Evolutionary conservation across 495 filamentous ascomycete species (phyloP), one percentile per base, ranked within the genome.

Genomic region (Podospora pseudopauciseta): DNA sequence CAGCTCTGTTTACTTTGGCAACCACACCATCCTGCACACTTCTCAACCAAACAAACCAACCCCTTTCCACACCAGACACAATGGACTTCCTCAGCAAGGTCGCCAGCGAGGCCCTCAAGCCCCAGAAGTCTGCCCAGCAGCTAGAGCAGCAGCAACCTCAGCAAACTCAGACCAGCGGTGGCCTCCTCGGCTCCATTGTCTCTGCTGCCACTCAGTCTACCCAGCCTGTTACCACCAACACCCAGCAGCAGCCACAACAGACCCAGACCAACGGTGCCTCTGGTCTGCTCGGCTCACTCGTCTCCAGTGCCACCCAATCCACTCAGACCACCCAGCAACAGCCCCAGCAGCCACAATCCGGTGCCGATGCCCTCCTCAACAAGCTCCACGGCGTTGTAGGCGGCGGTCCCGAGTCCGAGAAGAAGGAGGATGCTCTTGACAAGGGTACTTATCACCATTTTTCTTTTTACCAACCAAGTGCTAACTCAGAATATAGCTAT

Each of bases 401-500:
- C 28, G 90, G 90, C 56, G 89, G 90, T 44, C 80, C 75, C 60
- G 80, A 86, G 72, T 84, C 86, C 72, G 90, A 92, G 84, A 85
- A 91, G 82, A 87, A 90, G 55, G 89, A 91, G 74, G 89, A 91
- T 75, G 72, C 68, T 0, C 81, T 90, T 30, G 88, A 90, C 73
- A 90, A 91, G 73, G 87, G 86, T 87, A 73, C 27, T 64, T 20
- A 30, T 49, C 39, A 2, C 15, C 39, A 1, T 49, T 11, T 13
- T 49, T 49, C 9, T 49, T 16, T 49, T 13, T 13, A 59, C 3
- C n/a, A 30, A 0, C 6, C n/a, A n/a, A 26, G 54, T n/a, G 7
- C 15, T 20, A 27, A 20, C 56, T 20, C 32, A 4, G 1, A 19
- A 44, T 71, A 44, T 71, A 91, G 90, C 83, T 16, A 78, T 92